Evolutionary conservation across 352 stramenopile species (phyloP).

Genomic region (Pythium aquatile): DNA sequence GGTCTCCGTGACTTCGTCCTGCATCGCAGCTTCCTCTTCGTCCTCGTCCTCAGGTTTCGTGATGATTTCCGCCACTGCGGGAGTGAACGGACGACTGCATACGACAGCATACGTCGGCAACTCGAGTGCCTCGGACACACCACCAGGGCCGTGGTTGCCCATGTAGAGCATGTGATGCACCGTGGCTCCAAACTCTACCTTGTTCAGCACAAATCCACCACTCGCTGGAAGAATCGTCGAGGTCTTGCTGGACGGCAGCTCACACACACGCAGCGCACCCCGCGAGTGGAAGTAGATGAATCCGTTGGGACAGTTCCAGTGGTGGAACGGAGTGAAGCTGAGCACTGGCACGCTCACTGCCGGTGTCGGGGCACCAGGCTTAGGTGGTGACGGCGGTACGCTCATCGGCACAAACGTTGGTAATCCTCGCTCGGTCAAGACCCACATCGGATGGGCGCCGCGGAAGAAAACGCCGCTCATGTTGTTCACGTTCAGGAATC

Average conservation of each 20-base stretch:
- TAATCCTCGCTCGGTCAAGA: constrained; percentile 64
- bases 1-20: constrained; percentile 42
- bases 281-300: constrained; percentile 90
- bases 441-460: constrained; percentile 82
- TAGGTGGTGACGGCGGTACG: constrained; percentile 36
- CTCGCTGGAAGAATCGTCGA: constrained; percentile 68
- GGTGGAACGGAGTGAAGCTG: constrained; percentile 85
- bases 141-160: constrained; percentile 67
- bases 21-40: constrained; percentile 49
- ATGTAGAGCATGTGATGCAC: constrained; percentile 84
- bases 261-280: constrained; percentile 73
- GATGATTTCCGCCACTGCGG: constrained; percentile 52
- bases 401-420: constrained; percentile 77
- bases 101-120: constrained; percentile 80
- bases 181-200: constrained; percentile 68
- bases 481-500: constrained; percentile 81
- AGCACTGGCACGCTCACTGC: constrained; percentile 75
- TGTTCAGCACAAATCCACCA: constrained; percentile 77
- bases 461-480: constrained; percentile 86
- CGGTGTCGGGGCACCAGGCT: constrained; percentile 27
- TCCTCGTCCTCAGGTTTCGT: constrained; percentile 62
- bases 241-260: constrained; percentile 73
- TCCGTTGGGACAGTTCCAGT: constrained; percentile 86
- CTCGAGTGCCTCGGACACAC: constrained; percentile 75
- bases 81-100: constrained; percentile 56